Conservation (phyloP, 164 flowering plant genomes). For the Kingdonia uniflora region DNA sequence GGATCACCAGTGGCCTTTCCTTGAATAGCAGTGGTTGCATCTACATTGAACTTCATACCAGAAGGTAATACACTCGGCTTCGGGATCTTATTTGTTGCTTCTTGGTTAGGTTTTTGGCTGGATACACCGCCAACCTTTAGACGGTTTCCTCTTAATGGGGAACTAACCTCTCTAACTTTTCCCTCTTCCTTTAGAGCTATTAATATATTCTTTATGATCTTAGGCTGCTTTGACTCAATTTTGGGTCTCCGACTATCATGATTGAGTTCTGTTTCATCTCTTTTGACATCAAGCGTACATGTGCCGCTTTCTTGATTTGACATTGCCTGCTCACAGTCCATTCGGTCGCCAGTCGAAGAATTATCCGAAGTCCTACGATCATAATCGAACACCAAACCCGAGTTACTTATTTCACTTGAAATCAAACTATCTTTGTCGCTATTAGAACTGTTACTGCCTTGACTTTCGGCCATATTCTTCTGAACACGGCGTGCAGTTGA, state of each 20-base stretch:
- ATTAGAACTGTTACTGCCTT: conserved; percentile 68
- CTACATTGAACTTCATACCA: conserved; percentile 38
- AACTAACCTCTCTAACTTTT: conserved; percentile 61
- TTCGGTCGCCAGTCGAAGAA: conserved; percentile 38
- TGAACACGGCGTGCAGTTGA: conserved; percentile 27
- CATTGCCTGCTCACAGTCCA: conserved; percentile 26
- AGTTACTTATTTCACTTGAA: conserved; percentile 45
- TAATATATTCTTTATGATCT: conserved; percentile 55
- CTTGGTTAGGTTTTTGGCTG: conserved; percentile 36
- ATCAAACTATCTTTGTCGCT: conserved; percentile 71
- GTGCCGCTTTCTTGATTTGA: conserved; percentile 25
- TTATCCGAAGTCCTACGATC: conserved; percentile 39
- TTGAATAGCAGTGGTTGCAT: conserved; percentile 23
- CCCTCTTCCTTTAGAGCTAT: conserved; percentile 76
- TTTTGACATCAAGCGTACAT: conserved; percentile 23
- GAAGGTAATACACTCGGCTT: conserved; percentile 33
- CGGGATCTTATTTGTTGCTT: conserved; percentile 45
- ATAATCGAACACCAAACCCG: conserved; percentile 19
- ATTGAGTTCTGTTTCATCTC: conserved; percentile 20
- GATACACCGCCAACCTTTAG: conserved; percentile 30
- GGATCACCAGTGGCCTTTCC: conserved; percentile 38
- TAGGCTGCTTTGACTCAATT: conserved; percentile 52
- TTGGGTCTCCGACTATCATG: conserved; percentile 26
- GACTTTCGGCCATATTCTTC: conserved; percentile 66
- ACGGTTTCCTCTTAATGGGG: conserved; percentile 76